phyloP scores from a whole-genome alignment of 2,329 filamentous ascomycete genomes.

The Drechslerella coelobrocha region DNA sequence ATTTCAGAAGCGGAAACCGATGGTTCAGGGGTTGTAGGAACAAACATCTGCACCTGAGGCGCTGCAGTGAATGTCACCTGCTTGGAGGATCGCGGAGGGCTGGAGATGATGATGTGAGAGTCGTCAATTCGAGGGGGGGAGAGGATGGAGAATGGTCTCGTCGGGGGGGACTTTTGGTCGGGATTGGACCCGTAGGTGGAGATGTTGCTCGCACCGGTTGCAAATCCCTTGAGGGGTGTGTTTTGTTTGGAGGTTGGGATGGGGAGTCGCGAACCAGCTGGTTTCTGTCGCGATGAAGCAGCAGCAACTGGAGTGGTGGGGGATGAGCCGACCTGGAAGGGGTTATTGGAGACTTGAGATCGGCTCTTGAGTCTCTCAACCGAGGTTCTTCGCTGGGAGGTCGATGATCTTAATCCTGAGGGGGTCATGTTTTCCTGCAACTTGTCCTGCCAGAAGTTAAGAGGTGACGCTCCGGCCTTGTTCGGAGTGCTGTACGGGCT shows the following conservation, averaged over 20 bases:
- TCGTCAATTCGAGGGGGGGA: slow-evolving; percentile 50
- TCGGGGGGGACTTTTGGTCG: slow-evolving; percentile 48
- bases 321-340: slow-evolving; percentile 95
- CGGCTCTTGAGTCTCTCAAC: slow-evolving; percentile 95
- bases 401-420: slow-evolving; percentile 59
- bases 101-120: slow-evolving; percentile 64
- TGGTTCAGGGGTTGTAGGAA: slow-evolving; percentile 96
- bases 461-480: slow-evolving; percentile 69
- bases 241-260: slow-evolving; percentile 65
- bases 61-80: slow-evolving; percentile 96
- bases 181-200: slow-evolving; percentile 59
- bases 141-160: slow-evolving; percentile 54
- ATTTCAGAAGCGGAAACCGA: slow-evolving; percentile 90
- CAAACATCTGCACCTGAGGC: slow-evolving; percentile 95
- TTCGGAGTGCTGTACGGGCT: slow-evolving; percentile 51
- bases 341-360: slow-evolving; percentile 97
- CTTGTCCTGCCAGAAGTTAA: slow-evolving; percentile 87
- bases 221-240: slow-evolving; percentile 65
- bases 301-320: slow-evolving; percentile 61
- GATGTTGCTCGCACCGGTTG: slow-evolving; percentile 60
- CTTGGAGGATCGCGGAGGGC: slow-evolving; percentile 84
- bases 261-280: slow-evolving; percentile 70
- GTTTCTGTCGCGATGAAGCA: slow-evolving; percentile 70
- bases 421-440: slow-evolving; percentile 74
- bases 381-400: slow-evolving; percentile 82